Percentiles rank a stretch among this genome's conserved stretches.
phyloP scores from a whole-genome alignment of 768 basidiomycete genomes.

The Clathrus columnatus region DNA sequence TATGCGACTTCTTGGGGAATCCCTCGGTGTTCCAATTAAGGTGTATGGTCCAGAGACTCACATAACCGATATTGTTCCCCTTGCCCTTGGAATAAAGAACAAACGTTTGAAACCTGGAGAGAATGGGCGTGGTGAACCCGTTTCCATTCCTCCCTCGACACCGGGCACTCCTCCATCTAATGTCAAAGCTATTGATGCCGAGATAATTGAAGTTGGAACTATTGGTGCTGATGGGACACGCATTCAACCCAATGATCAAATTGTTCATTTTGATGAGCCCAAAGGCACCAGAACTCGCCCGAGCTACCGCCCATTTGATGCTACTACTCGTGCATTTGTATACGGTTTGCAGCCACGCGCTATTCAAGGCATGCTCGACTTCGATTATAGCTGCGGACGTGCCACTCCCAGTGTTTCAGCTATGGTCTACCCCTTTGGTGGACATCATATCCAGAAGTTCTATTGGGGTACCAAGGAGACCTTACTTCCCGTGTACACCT shows the following conservation, averaged over 20 bases:
- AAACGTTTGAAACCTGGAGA: constrained; percentile 29
- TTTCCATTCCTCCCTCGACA: constrained; percentile 38
- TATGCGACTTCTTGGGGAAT: constrained; percentile 93
- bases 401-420: constrained; percentile 87
- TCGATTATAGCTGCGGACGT: constrained; percentile 97
- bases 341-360: constrained; percentile 98
- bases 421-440: constrained; percentile 99
- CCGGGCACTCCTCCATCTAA: constrained; percentile 36
- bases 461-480: constrained; percentile 99
- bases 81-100: constrained; percentile 83
- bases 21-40: constrained; percentile 91
- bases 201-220: constrained; percentile 45
- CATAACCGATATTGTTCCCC: constrained; percentile 97
- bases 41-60: constrained; percentile 98
- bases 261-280: constrained; percentile 73
- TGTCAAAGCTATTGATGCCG: constrained; percentile 30
- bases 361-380: constrained; percentile 98
- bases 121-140: constrained; percentile 15
- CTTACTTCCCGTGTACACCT: constrained; percentile 93
- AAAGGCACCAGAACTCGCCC: constrained; percentile 47
- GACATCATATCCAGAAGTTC: constrained; percentile 99
- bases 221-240: constrained; percentile 76
- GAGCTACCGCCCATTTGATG: constrained; percentile 87
- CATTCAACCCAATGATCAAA: constrained; percentile 78
- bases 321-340: constrained; percentile 89